Conservation (phyloP, 225 moss, liverwort and hornwort genomes). For the Pseudoscleropodium purum region DNA sequence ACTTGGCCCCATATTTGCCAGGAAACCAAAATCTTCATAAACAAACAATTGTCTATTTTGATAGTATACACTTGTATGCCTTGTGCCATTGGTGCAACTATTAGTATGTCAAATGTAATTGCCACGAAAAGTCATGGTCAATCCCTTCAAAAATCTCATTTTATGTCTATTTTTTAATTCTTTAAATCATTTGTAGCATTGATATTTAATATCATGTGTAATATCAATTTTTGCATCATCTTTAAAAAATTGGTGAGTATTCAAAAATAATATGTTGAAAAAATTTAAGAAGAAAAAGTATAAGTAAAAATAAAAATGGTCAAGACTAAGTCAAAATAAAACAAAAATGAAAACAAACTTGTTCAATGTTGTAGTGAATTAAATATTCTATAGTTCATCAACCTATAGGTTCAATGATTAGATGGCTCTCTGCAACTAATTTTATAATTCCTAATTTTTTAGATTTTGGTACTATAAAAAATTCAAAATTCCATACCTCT, state of each 20-base stretch:
- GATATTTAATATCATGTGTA: background rate
- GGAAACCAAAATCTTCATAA: background rate
- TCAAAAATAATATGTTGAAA: too few relatives aligned
- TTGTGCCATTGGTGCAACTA: background rate
- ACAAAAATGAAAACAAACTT: accelerated
- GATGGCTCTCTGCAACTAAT: background rate
- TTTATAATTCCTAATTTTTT: background rate
- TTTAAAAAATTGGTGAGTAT: background rate
- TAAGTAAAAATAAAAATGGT: too few relatives aligned
- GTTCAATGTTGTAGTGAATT: accelerated
- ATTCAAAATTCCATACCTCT: background rate
- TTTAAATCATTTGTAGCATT: background rate
- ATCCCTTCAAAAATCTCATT: background rate
- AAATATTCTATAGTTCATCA: background rate
- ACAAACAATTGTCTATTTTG: background rate
- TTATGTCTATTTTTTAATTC: background rate
- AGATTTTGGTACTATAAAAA: background rate
- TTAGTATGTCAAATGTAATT: background rate
- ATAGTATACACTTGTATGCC: background rate
- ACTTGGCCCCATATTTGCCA: accelerated
- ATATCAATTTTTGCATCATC: background rate
- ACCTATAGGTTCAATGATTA: accelerated
- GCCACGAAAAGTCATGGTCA: background rate
- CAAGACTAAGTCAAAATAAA: too few relatives aligned
- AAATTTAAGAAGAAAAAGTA: too few relatives aligned